phyloP scores from a whole-genome alignment of 179 eudicot species.

The Monotropa hypopitys region DNA sequence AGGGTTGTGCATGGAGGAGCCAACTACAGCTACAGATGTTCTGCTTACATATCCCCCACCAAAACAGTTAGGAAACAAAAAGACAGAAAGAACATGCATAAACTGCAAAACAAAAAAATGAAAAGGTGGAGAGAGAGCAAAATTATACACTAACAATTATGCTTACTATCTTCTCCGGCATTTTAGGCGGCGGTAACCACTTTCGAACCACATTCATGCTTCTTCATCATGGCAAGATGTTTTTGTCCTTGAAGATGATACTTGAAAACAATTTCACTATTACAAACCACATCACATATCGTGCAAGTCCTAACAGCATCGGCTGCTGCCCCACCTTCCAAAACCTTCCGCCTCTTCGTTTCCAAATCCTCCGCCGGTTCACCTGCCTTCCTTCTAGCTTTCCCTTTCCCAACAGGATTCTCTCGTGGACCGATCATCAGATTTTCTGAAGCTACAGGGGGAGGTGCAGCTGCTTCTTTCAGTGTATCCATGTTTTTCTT shows the following conservation, averaged over 20 bases:
- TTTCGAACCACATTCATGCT: conserved; percentile 5
- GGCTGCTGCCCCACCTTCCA: conserved; percentile 32
- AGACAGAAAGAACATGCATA: too few species aligned
- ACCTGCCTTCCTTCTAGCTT: conserved; percentile 19
- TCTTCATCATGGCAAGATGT: conserved; percentile 31
- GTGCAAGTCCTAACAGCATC: conserved; percentile 24
- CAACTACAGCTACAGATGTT: not conserved
- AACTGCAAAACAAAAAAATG: too few species aligned
- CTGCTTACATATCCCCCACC: too few species aligned
- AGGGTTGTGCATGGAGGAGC: not conserved
- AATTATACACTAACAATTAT: not conserved
- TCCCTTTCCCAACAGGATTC: conserved; percentile 14
- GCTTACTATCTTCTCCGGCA: not conserved
- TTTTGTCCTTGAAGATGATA: conserved; percentile 43
- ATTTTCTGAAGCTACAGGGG: conserved; percentile 10
- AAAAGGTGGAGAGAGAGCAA: not conserved
- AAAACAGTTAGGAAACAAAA: too few species aligned
- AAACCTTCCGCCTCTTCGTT: conserved; percentile 29
- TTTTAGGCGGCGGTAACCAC: not conserved
- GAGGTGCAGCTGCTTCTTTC: conserved; percentile 9
- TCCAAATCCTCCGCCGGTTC: conserved; percentile 22
- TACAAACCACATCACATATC: conserved; percentile 40
- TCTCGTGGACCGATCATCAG: conserved; percentile 22
- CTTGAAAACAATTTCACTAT: conserved; percentile 33
- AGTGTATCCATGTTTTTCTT: conserved; percentile 36